Percentiles rank a stretch among this genome's conserved stretches.
Evolutionary conservation across 192 early-diverging fungal species (phyloP).

Genomic region (Entomortierella beljakovae): DNA sequence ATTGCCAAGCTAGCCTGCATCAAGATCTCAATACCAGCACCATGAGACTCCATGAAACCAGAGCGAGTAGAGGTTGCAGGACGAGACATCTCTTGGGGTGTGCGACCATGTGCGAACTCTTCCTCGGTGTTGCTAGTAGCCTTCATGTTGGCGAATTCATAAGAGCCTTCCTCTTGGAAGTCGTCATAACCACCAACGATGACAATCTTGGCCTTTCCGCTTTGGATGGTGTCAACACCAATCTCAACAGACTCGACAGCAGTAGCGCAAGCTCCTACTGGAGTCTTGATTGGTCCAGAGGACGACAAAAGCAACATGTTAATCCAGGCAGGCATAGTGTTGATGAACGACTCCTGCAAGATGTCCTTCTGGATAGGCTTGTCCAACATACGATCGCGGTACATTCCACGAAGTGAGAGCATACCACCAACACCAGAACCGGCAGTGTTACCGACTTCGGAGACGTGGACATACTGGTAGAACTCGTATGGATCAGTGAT

Average conservation of each 20-base stretch:
- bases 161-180: slow-evolving; percentile 92
- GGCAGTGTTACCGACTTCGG: slow-evolving; percentile 91
- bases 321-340: slow-evolving; percentile 96
- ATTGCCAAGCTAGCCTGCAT: slow-evolving; percentile 91
- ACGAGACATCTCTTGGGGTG: slow-evolving; percentile 88
- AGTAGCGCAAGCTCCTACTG: slow-evolving; percentile 94
- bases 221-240: slow-evolving; percentile 88
- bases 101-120: slow-evolving; percentile 89
- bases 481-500: slow-evolving; percentile 98
- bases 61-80: slow-evolving; percentile 89
- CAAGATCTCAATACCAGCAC: slow-evolving; percentile 89
- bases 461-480: slow-evolving; percentile 95
- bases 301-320: slow-evolving; percentile 96
- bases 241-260: slow-evolving; percentile 93
- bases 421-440: slow-evolving; percentile 94
- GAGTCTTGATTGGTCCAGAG: slow-evolving; percentile 93
- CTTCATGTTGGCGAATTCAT: slow-evolving; percentile 98
- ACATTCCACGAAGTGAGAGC: slow-evolving; percentile 81
- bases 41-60: slow-evolving; percentile 95
- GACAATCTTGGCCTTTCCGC: slow-evolving; percentile 93
- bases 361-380: slow-evolving; percentile 91
- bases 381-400: slow-evolving; percentile 82
- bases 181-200: slow-evolving; percentile 95
- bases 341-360: slow-evolving; percentile 96
- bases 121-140: slow-evolving; percentile 87